A percentile compares a stretch with the other conserved stretches of the same genome.
Conservation (phyloP, 1,284 basidiomycete species). For the Cutaneotrichosporon sp. region DNA sequence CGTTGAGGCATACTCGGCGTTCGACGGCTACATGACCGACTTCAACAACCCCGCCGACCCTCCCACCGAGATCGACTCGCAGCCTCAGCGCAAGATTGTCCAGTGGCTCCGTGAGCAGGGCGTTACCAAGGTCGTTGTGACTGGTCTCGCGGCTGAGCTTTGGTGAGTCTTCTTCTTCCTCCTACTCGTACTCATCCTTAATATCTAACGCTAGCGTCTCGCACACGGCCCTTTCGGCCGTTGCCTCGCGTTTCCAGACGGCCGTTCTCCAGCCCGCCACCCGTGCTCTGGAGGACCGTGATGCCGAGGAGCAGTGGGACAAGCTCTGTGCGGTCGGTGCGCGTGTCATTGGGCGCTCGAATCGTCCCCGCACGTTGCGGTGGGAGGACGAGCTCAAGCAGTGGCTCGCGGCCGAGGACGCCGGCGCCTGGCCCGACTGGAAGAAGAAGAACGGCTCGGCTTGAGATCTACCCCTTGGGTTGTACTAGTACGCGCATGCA, state of each 20-base stretch:
- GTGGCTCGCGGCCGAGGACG: background rate
- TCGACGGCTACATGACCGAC: slow-evolving; percentile 47
- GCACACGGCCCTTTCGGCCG: slow-evolving; percentile 33
- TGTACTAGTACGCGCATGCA: slow-evolving; percentile 3
- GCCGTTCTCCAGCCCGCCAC: slow-evolving; percentile 31
- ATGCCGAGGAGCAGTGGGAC: slow-evolving; percentile 16
- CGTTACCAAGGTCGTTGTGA: slow-evolving; percentile 58
- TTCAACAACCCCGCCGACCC: slow-evolving; percentile 24
- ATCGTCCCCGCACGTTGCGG: background rate
- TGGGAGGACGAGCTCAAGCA: slow-evolving; percentile 20
- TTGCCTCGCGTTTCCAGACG: slow-evolving; percentile 32
- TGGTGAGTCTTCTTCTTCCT: slow-evolving; percentile 54
- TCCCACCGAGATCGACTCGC: slow-evolving; percentile 23
- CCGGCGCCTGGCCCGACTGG: background rate
- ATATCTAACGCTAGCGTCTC: slow-evolving; percentile 27
- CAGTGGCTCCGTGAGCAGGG: slow-evolving; percentile 47
- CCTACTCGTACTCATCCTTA: background rate
- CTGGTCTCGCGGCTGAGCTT: slow-evolving; percentile 65
- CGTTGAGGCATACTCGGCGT: slow-evolving; percentile 62
- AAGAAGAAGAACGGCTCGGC: slow-evolving; percentile 2
- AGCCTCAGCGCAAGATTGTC: slow-evolving; percentile 46
- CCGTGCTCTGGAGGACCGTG: slow-evolving; percentile 27
- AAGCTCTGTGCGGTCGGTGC: slow-evolving; percentile 20
- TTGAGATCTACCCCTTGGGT: background rate
- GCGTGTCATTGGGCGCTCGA: slow-evolving; percentile 14